Conservation (phyloP, 306 rosid species). For the Sindora glabra region DNA sequence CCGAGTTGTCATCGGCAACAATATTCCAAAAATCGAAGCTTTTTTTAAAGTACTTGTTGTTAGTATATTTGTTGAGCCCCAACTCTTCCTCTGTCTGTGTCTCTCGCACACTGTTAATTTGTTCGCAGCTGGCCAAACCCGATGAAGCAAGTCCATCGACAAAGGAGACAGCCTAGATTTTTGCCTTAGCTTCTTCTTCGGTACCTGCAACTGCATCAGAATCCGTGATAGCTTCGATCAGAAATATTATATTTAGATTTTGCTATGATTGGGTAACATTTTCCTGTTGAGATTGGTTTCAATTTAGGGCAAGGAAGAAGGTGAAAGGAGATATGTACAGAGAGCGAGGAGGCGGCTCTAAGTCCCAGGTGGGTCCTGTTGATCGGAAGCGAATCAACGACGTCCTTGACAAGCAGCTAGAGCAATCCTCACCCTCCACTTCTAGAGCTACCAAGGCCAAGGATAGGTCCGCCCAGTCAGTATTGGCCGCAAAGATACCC, state of each 20-base stretch:
- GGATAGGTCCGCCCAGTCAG: constrained; percentile 31
- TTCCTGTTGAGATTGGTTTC: not conserved
- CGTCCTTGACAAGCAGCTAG: constrained; percentile 61
- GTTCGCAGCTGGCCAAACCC: not conserved
- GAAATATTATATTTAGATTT: too few species aligned
- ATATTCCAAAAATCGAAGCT: not conserved
- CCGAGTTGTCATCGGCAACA: constrained; percentile 13
- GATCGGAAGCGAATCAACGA: constrained; percentile 76
- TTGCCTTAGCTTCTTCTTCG: not conserved
- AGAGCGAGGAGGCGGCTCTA: constrained; percentile 32
- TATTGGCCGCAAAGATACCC: constrained; percentile 20
- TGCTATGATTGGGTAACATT: constrained; percentile 13
- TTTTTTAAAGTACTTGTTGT: not conserved
- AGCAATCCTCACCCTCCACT: constrained; percentile 76
- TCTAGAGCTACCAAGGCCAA: constrained; percentile 49
- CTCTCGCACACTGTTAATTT: not conserved
- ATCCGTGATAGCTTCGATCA: not conserved
- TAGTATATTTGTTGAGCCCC: not conserved
- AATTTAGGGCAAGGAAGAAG: not conserved
- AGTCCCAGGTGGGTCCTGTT: constrained; percentile 26
- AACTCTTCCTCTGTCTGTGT: not conserved
- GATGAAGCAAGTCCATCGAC: not conserved
- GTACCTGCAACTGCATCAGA: not conserved
- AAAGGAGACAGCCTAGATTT: not conserved
- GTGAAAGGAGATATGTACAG: constrained; percentile 32